These are phyloP conservation scores for Neurospora sp. DNA, from an alignment of 495 filamentous ascomycete genomes.

Conservation along the genomic window DNA sequence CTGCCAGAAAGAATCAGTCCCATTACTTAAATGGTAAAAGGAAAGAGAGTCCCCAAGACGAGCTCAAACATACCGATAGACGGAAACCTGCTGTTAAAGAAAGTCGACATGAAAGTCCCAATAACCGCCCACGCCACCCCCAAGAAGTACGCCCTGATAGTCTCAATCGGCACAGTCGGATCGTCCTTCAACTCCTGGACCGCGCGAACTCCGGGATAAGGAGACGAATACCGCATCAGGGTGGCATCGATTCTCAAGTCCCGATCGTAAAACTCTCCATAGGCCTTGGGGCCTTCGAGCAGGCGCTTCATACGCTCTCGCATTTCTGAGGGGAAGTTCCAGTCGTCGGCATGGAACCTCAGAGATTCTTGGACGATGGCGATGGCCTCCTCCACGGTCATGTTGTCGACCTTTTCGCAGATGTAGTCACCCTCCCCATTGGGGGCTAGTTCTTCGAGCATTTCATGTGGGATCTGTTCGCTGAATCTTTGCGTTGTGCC, in stretches of 20 bases:
- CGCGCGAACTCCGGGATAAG: conserved; percentile 38
- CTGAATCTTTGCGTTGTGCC: conserved; percentile 7
- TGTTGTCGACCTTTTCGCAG: conserved; percentile 26
- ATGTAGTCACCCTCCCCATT: conserved; percentile 30
- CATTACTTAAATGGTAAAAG: background rate
- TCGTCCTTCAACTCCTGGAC: conserved; percentile 29
- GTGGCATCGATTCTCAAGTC: conserved; percentile 28
- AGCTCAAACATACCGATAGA: conserved; percentile 14
- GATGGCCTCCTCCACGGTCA: conserved; percentile 27
- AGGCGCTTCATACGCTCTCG: conserved; percentile 21
- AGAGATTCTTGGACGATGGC: conserved; percentile 22
- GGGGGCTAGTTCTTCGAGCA: conserved; percentile 28
- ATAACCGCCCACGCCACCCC: conserved; percentile 29
- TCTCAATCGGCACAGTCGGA: conserved; percentile 22
- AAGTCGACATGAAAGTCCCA: conserved; percentile 24
- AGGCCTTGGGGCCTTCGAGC: conserved; percentile 20
- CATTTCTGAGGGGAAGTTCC: conserved; percentile 29
- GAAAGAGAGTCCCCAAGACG: background rate
- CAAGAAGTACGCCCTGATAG: conserved; percentile 31
- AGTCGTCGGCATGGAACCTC: conserved; percentile 27
- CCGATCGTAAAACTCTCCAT: conserved; percentile 29
- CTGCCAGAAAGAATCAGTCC: conserved; percentile 5
- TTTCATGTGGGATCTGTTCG: conserved; percentile 24
- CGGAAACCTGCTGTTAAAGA: conserved; percentile 33
- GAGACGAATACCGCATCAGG: conserved; percentile 31